A percentile compares a stretch with the other conserved stretches of the same genome.
phyloP scores from a whole-genome alignment of 352 stramenopile species.

The Elongisporangium anandrum region DNA sequence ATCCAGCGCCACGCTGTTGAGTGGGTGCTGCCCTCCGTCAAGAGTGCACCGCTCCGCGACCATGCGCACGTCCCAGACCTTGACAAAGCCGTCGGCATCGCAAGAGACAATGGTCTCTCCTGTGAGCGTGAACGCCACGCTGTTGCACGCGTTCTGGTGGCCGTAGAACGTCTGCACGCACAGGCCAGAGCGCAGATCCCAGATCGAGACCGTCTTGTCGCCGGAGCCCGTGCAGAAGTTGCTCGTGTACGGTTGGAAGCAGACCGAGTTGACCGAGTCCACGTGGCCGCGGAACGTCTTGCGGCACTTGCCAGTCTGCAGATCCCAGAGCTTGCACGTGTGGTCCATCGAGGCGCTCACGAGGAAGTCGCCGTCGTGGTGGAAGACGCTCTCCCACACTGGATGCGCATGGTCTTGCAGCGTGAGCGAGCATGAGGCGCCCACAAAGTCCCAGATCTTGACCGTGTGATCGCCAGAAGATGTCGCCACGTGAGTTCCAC shows the following conservation, averaged over 20 bases:
- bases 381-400: slow-evolving; percentile 91
- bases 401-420: slow-evolving; percentile 91
- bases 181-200: slow-evolving; percentile 90
- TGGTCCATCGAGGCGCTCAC: slow-evolving; percentile 92
- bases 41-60: slow-evolving; percentile 88
- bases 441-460: slow-evolving; percentile 94
- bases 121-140: slow-evolving; percentile 78
- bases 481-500: slow-evolving; percentile 89
- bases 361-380: slow-evolving; percentile 93
- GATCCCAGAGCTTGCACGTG: slow-evolving; percentile 92
- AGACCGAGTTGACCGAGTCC: slow-evolving; percentile 92
- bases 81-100: slow-evolving; percentile 93
- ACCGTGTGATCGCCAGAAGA: slow-evolving; percentile 91
- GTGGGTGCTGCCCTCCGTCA: slow-evolving; percentile 81
- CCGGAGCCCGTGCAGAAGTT: slow-evolving; percentile 92
- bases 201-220: slow-evolving; percentile 95
- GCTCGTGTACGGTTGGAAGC: slow-evolving; percentile 91
- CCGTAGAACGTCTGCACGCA: slow-evolving; percentile 95
- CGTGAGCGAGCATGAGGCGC: slow-evolving; percentile 84
- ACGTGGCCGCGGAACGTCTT: slow-evolving; percentile 93
- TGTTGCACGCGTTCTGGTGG: slow-evolving; percentile 93
- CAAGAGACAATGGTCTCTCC: slow-evolving; percentile 90
- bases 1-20: slow-evolving; percentile 92
- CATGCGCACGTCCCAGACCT: slow-evolving; percentile 95
- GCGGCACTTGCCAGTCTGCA: slow-evolving; percentile 84